A percentile compares a stretch with the other conserved stretches of the same genome.
These are phyloP conservation scores for Pterocarpus santalinus DNA, from an alignment of 306 rosid genomes.

Conservation along the genomic window DNA sequence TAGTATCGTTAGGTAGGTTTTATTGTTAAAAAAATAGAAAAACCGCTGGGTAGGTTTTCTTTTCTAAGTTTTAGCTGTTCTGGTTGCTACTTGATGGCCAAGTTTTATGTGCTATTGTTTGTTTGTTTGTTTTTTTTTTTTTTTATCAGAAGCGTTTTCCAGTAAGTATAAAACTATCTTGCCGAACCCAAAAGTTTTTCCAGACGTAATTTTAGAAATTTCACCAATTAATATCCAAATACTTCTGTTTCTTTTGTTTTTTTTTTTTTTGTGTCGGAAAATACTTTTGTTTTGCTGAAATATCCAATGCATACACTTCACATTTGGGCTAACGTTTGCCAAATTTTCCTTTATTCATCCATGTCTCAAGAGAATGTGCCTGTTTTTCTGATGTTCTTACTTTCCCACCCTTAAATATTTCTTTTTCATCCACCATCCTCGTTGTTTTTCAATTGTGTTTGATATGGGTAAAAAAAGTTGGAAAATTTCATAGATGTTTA, in stretches of 20 bases:
- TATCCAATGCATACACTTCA: background rate
- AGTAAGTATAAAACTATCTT: background rate
- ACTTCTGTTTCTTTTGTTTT: too few relatives aligned
- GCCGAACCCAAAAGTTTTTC: background rate
- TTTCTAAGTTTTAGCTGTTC: conserved; percentile 11
- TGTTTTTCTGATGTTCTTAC: conserved; percentile 8
- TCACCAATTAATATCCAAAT: background rate
- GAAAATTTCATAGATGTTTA: too few relatives aligned
- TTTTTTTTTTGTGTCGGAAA: too few relatives aligned
- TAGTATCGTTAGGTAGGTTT: conserved; percentile 10
- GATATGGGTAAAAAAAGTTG: too few relatives aligned
- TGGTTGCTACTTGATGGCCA: background rate
- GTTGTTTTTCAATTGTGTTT: too few relatives aligned
- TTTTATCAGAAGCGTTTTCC: conserved; percentile 13
- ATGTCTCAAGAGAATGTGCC: background rate
- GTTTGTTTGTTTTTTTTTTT: conserved; percentile 16
- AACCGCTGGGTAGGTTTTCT: conserved; percentile 16
- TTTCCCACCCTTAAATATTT: background rate
- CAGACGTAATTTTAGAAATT: conserved; percentile 15
- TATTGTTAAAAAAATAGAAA: too few relatives aligned
- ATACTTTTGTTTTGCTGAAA: background rate
- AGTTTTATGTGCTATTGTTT: background rate
- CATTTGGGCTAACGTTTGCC: background rate
- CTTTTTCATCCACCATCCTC: background rate
- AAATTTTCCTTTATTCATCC: conserved; percentile 10